These are phyloP conservation scores for Tulasnella sp. DNA, from an alignment of 768 basidiomycete species.

Conservation along the genomic window DNA sequence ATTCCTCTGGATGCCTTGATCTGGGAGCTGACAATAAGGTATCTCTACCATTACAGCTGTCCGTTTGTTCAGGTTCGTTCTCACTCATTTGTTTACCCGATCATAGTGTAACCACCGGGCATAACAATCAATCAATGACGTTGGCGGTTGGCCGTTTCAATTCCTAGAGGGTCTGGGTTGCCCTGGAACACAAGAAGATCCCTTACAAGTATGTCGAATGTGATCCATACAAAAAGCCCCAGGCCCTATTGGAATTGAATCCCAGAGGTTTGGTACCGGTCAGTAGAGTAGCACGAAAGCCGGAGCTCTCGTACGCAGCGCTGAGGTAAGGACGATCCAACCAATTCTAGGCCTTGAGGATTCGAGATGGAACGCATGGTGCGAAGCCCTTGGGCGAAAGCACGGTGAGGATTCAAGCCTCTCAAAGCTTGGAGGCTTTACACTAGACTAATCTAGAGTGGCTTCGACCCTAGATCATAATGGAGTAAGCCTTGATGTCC, in stretches of 20 bases:
- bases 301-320: too few relatives aligned
- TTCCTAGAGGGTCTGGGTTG: slow-evolving; percentile 70
- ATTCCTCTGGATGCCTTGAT: too few relatives aligned
- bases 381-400: slow-evolving; percentile 4
- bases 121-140: too few relatives aligned
- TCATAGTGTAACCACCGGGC: neutral
- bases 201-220: slow-evolving; percentile 70
- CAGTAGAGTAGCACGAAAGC: neutral
- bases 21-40: too few relatives aligned
- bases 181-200: slow-evolving; percentile 56
- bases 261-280: slow-evolving; percentile 76
- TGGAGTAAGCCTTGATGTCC: slow-evolving; percentile 5
- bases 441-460: too few relatives aligned
- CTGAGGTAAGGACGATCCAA: too few relatives aligned
- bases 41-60: neutral
- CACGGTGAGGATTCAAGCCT: neutral
- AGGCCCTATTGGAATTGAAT: slow-evolving; percentile 67
- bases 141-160: too few relatives aligned
- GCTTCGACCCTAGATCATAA: neutral
- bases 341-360: slow-evolving; percentile 3
- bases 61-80: slow-evolving; percentile 3
- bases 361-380: too few relatives aligned
- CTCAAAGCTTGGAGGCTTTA: too few relatives aligned
- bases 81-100: neutral
- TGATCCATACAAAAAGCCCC: slow-evolving; percentile 72